Percentiles rank a stretch among this genome's conserved stretches.
These are phyloP conservation scores for Alternaria postmessia DNA, from an alignment of 2,329 filamentous ascomycete species.

Conservation along the genomic window DNA sequence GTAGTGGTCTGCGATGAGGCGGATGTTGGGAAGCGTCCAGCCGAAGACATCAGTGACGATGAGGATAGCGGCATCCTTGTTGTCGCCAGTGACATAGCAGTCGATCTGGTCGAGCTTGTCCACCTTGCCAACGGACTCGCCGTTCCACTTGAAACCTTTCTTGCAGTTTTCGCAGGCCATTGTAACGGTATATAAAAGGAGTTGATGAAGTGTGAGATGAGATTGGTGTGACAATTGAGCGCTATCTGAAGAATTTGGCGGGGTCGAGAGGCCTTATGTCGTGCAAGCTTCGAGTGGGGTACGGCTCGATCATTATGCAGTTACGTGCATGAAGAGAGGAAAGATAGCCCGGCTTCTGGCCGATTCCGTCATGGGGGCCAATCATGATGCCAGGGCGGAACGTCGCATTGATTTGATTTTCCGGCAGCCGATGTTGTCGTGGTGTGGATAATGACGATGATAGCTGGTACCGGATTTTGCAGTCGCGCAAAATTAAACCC, in stretches of 20 bases:
- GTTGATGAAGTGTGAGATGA: not conserved
- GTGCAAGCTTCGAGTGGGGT: conserved; percentile 9
- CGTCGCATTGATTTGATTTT: not conserved
- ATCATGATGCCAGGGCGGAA: not conserved
- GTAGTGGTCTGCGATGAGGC: conserved; percentile 59
- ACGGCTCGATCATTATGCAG: not conserved
- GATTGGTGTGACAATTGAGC: not conserved
- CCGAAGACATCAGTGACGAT: conserved; percentile 57
- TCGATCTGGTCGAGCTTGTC: conserved; percentile 49
- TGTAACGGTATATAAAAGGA: conserved; percentile 1
- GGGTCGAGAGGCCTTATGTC: conserved; percentile 9
- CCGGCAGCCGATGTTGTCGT: not conserved
- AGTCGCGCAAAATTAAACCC: not conserved
- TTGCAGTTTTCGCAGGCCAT: conserved; percentile 49
- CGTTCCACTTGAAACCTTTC: conserved; percentile 52
- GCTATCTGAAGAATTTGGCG: not conserved
- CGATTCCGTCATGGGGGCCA: not conserved
- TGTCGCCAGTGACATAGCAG: conserved; percentile 55
- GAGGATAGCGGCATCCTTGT: conserved; percentile 57
- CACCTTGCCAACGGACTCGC: conserved; percentile 49
- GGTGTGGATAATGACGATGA: conserved; percentile 4
- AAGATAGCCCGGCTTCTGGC: conserved; percentile 3
- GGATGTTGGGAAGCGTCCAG: conserved; percentile 57
- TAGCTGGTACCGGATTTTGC: conserved; percentile 3
- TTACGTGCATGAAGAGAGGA: not conserved